Evolutionary conservation across 164 flowering plant species (phyloP), one percentile per base, ranked within the genome.

Genomic region (Piper longum): DNA sequence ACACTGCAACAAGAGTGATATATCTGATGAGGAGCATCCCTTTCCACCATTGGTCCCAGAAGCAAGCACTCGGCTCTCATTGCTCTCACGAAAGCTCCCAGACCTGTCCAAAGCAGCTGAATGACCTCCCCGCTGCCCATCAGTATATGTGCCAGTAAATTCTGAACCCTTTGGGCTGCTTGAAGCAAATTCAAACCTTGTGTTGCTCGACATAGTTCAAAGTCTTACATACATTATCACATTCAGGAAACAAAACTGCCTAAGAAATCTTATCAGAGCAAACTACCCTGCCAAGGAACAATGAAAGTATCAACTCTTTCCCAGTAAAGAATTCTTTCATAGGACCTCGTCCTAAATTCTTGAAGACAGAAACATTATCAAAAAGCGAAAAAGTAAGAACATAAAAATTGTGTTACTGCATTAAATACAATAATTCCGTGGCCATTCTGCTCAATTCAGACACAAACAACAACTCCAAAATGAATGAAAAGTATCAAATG

Each of bases 51-150:
- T 26, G 18, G 70, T 19, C 56, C 84, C 85, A 71, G 84, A 80
- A 63, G 68, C 64, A 69, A 73, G 72, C 42, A 67, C 64, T 62
- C 86, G 76, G 59, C 70, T 75, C 43, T 88, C 91, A 60, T 70
- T 67, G 54, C 78, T 75, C 64, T 87, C 90, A n/a, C 96, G 76
- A 62, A 84, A 85, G 79, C 92, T 87, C 60, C 85, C 83, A 42
- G 91, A 82, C 79, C 90, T 85, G 63, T 82, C 96, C 76, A 91
- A 74, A 2, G 79, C 70, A 56, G 74, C 74, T 1, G 76, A 36
- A 69, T 77, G 77, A 71, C 44, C 77, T 16, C 82, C 80, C 56
- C 85, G 79, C 69, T 78, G 87, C 65, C 82, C 91, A 82, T 75
- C 84, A 40, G 78, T 63, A 75, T 84, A 88, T 71, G 71, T 75